These are phyloP conservation scores for Solanum chiquidenum DNA, from an alignment of 257 asterid species.

Conservation along the genomic window DNA sequence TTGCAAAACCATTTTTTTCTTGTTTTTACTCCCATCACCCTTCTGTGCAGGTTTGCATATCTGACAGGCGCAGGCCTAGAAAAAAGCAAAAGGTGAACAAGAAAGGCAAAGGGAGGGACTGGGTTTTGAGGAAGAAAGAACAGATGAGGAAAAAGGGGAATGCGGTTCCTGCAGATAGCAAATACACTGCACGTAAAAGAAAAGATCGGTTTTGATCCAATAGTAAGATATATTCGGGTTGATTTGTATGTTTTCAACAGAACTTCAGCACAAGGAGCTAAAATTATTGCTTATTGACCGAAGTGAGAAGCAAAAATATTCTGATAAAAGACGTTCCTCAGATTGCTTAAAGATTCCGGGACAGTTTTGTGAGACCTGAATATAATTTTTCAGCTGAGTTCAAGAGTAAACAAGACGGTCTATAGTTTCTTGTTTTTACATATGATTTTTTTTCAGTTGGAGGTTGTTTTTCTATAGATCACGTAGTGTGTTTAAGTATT, in stretches of 20 bases:
- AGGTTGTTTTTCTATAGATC: not conserved
- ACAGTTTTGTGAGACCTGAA: not conserved
- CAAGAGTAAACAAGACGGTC: not conserved
- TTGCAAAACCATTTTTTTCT: not conserved
- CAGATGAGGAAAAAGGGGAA: slow-evolving; percentile 74
- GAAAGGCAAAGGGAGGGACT: slow-evolving; percentile 65
- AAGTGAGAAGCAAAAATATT: not conserved
- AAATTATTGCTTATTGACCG: not conserved
- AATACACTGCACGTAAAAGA: slow-evolving; percentile 82
- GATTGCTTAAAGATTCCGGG: not conserved
- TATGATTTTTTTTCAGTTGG: not conserved
- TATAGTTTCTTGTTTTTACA: not conserved
- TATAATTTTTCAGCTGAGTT: not conserved
- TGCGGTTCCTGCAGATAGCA: slow-evolving; percentile 60
- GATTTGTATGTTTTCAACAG: not conserved
- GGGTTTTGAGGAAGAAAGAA: slow-evolving; percentile 75
- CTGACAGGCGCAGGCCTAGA: slow-evolving; percentile 72
- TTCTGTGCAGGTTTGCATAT: slow-evolving; percentile 44
- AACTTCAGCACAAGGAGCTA: not conserved
- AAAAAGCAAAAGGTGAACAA: slow-evolving; percentile 74
- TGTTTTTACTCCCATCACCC: not conserved
- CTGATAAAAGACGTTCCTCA: not conserved
- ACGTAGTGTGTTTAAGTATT: not conserved
- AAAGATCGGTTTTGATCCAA: slow-evolving; percentile 54
- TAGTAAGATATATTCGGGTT: not conserved